Conservation (phyloP, 345 rosid species). For the Gossypium ekmanianum region DNA sequence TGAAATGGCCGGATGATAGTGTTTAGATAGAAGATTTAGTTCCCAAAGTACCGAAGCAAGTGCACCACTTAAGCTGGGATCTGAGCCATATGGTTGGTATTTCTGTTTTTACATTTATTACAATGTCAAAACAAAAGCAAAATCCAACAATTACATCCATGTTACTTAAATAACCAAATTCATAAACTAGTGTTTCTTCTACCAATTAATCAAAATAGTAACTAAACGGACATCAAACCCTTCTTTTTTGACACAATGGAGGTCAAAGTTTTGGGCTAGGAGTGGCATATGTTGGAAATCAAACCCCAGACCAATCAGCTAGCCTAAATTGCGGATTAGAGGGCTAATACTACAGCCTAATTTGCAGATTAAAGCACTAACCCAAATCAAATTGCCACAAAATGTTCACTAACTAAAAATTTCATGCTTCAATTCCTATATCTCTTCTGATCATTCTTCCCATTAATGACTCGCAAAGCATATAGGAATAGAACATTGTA, state of each 20-base stretch:
- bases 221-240: neutral
- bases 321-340: neutral
- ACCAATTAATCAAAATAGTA: neutral
- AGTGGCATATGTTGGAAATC: neutral
- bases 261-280: neutral
- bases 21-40: conserved; percentile 67
- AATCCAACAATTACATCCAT: neutral
- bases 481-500: neutral
- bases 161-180: neutral
- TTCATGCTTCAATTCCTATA: neutral
- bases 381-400: neutral
- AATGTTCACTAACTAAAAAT: neutral
- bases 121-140: neutral
- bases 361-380: neutral
- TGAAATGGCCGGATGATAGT: conserved; percentile 75
- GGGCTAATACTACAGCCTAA: neutral
- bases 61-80: conserved; percentile 91
- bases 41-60: conserved; percentile 96
- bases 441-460: neutral
- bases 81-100: conserved; percentile 74
- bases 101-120: conserved; percentile 37
- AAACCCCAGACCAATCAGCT: neutral
- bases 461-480: neutral
- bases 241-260: too few relatives aligned
- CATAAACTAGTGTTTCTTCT: neutral